A percentile compares a stretch with the other conserved stretches of the same genome.
Conservation (phyloP, 257 asterid genomes). For the Lavandula angustifolia region DNA sequence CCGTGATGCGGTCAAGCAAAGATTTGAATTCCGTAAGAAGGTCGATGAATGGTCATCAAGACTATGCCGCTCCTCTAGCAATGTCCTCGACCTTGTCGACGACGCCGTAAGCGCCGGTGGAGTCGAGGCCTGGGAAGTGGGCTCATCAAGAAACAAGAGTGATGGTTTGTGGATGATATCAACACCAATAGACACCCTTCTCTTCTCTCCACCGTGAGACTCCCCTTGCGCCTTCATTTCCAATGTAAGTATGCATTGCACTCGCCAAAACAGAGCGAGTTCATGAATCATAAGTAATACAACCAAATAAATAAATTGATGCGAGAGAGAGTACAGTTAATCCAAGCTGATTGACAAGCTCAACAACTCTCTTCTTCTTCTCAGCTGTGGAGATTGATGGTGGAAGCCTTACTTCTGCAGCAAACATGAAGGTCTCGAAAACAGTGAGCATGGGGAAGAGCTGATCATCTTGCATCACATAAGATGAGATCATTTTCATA, state of each 20-base stretch:
- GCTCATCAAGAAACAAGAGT: conserved; percentile 79
- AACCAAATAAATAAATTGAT: too few species aligned
- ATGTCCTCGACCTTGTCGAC: conserved; percentile 86
- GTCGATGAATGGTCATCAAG: conserved; percentile 87
- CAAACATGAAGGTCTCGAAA: conserved; percentile 81
- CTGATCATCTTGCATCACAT: conserved; percentile 94
- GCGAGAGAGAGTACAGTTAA: conserved; percentile 50
- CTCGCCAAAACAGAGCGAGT: conserved; percentile 33
- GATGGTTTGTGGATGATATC: conserved; percentile 93
- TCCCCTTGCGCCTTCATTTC: conserved; percentile 78
- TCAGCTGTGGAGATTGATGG: conserved; percentile 70
- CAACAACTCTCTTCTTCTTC: conserved; percentile 69
- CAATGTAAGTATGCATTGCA: conserved; percentile 72
- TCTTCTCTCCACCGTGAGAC: conserved; percentile 82
- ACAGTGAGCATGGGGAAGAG: conserved; percentile 88
- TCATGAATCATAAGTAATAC: too few species aligned
- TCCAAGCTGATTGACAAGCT: conserved; percentile 77
- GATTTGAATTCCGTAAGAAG: conserved; percentile 80
- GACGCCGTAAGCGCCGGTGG: conserved; percentile 81
- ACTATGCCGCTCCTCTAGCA: conserved; percentile 71
- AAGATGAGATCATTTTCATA: conserved; percentile 89
- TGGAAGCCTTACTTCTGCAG: conserved; percentile 88
- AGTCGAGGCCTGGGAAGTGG: conserved; percentile 89
- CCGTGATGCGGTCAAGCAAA: conserved; percentile 72
- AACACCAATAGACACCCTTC: conserved; percentile 82